phyloP scores from a whole-genome alignment of 164 flowering plant species.

The Cinnamomum chago region DNA sequence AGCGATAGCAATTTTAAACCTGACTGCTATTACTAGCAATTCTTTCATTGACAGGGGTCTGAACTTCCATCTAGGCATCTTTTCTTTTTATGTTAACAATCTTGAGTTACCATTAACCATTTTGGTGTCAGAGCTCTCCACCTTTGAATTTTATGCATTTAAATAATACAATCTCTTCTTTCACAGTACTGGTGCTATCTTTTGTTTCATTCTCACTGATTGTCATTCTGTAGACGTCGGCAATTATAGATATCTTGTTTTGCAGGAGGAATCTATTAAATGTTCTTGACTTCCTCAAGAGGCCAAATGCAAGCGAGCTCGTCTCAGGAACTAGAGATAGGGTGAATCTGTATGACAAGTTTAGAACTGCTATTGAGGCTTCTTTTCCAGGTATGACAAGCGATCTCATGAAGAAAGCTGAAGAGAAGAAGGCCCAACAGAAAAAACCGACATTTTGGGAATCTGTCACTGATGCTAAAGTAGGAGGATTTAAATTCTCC shows the following conservation, averaged over 20 bases:
- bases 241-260: slow-evolving; percentile 4
- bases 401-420: slow-evolving; percentile 47
- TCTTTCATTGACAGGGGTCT: not conserved
- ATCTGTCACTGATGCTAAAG: slow-evolving; percentile 70
- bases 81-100: not conserved
- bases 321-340: slow-evolving; percentile 95
- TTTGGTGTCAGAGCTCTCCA: not conserved
- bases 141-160: not conserved
- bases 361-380: slow-evolving; percentile 66
- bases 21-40: not conserved
- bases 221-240: not conserved
- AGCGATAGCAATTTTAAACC: not conserved
- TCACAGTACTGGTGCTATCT: not conserved
- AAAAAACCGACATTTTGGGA: slow-evolving; percentile 86
- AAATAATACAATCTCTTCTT: not conserved
- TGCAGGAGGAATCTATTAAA: slow-evolving; percentile 88
- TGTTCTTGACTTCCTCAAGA: slow-evolving; percentile 85
- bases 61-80: not conserved
- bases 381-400: slow-evolving; percentile 68
- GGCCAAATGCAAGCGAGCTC: slow-evolving; percentile 78
- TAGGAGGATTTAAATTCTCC: slow-evolving; percentile 82
- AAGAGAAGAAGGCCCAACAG: slow-evolving; percentile 48
- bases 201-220: not conserved
- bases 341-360: slow-evolving; percentile 77
- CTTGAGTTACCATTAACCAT: not conserved